Base-by-base conservation (phyloP, 169 alveolate species). In the Plasmodium vivax region DNA sequence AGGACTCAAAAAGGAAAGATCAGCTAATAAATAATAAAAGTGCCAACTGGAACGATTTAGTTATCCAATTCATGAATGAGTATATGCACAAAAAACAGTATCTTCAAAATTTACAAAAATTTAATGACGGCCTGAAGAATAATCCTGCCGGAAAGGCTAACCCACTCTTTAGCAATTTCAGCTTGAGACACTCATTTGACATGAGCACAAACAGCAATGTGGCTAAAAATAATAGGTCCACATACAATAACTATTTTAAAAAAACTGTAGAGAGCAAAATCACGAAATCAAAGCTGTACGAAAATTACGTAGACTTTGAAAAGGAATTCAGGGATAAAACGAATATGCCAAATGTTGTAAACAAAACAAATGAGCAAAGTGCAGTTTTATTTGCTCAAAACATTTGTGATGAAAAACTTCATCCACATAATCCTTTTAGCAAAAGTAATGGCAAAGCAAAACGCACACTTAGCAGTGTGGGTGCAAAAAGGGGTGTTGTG, bases 231-330 rank as follows among this genome's bases (percentile, higher is more conserved):
- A 80, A 88, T 16, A 45, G n/a, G 2, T 16, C 12, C 34, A 30
- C 23, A 43, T 58, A 51, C 79, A 80, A 19, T 36, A 77, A 27
- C 3, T 77, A 54, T 62, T 56, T 27, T 56, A 88, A 88, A 79
- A 81, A 81, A 27, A 32, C 45, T 43, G 56, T 51, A 75, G 41
- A 75, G 3, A 27, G 23, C 43, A 45, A 32, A 47, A 73, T 74
- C 43, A 27, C 83, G 30, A 88, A 88, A 88, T 62, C 82, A 62
- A 68, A 88, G 38, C 45, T 88, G 54, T 88, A 88, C 72, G 91
- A 88, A 88, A 79, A 80, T 62, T 79, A 79, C 12, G 36, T 43
- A 34, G 75, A 79, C 23, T 80, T 88, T 62, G 94, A 88, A 43
- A 79, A 88, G 38, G 83, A 79, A 56, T 68, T 80, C 14, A 79